Evolutionary conservation across 805 yeast genomes (phyloP), one percentile per base, ranked within the genome.

Genomic region (Lipomyces starkeyi): DNA sequence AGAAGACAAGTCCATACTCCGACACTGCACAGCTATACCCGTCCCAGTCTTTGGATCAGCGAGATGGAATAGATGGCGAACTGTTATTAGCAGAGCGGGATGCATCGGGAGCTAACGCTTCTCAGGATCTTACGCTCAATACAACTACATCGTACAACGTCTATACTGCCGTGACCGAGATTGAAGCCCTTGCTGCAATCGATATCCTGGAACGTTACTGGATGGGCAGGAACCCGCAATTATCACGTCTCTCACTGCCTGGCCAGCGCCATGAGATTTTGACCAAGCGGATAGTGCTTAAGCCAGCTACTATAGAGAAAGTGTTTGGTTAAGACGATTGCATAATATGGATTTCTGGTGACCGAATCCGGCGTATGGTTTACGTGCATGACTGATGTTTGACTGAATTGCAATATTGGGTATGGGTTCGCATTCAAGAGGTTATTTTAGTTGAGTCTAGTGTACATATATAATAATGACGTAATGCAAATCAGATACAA

Each of bases 231-330:
- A 65, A 60, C 29, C 71, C 70, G 35, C 58, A 62, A n/a, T 25
- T 49, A 32, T 22, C 47, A 40, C 59, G 66, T 43, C 53, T 43
- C 43, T 29, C 71, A 43, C 56, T 68, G 22, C 43, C 66, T 8
- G 34, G n/a, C 8, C 71, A 68, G 58, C 66, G 71, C 9, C 71
- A 62, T 40, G 64, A 66, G 54, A 43, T 67, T 8, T 47, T 67
- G 53, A 54, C 62, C n/a, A 60, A 64, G 22, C 53, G 60, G 11
- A 64, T 59, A 13, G 52, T 37, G 14, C 53, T 40, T 2, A 62
- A 57, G 49, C 59, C 37, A 14, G 32, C 62, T 27, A 62, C 65
- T 13, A 14, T 62, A 4, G 62, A 62, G 49, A 62, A 49, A 22
- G 20, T 43, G 35, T 62, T 62, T 57, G 63, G 63, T 7, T 53